Evolutionary conservation across 169 alveolate species (phyloP).

Genomic region (Plasmodium chabaudi): DNA sequence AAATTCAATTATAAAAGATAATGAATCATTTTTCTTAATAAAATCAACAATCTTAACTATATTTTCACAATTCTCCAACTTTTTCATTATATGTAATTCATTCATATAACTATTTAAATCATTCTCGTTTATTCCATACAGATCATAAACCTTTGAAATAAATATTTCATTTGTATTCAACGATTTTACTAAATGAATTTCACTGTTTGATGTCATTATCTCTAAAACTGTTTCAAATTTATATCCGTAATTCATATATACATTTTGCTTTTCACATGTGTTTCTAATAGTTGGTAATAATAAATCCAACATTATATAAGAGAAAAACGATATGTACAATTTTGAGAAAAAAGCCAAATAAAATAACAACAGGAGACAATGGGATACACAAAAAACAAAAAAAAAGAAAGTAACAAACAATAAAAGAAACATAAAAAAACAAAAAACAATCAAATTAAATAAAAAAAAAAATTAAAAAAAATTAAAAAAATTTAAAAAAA

Average conservation of each 20-base stretch:
- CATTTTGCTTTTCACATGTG: slow-evolving; percentile 29
- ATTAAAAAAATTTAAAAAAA: not conserved
- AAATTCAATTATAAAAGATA: slow-evolving; percentile 49
- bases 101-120: slow-evolving; percentile 64
- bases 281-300: slow-evolving; percentile 39
- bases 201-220: slow-evolving; percentile 58
- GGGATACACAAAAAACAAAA: slow-evolving; percentile 11
- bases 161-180: slow-evolving; percentile 31
- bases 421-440: slow-evolving; percentile 9
- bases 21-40: slow-evolving; percentile 41
- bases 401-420: slow-evolving; percentile 14
- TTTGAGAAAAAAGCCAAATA: slow-evolving; percentile 12
- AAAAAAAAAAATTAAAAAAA: slow-evolving; percentile 12
- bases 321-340: slow-evolving; percentile 14
- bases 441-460: slow-evolving; percentile 8
- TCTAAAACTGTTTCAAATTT: slow-evolving; percentile 68
- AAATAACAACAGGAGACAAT: slow-evolving; percentile 1
- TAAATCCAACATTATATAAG: slow-evolving; percentile 56
- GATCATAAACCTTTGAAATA: slow-evolving; percentile 69
- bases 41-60: slow-evolving; percentile 48
- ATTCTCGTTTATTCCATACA: slow-evolving; percentile 50
- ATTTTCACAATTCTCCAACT: slow-evolving; percentile 66
- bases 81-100: slow-evolving; percentile 52
- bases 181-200: slow-evolving; percentile 55
- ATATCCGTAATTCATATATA: slow-evolving; percentile 47